Percentiles rank a stretch among this genome's conserved stretches.
These are phyloP conservation scores for Fusarium sterilihyphosum DNA, from an alignment of 2,329 filamentous ascomycete genomes.

Conservation along the genomic window DNA sequence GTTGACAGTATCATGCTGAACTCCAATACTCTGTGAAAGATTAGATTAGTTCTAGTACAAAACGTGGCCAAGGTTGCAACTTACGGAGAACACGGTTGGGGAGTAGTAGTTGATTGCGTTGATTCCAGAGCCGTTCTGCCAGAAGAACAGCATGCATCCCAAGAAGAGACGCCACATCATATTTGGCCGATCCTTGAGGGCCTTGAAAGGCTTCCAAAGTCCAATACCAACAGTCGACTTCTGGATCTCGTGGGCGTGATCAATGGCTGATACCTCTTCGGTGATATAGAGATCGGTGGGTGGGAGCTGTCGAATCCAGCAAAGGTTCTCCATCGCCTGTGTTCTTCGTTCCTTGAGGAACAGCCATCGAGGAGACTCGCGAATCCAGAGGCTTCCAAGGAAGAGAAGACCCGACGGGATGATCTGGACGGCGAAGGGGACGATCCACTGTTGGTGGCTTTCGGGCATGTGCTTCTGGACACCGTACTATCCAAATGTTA, in stretches of 20 bases:
- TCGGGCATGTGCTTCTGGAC: slow-evolving; percentile 36
- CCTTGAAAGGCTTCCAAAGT: slow-evolving; percentile 37
- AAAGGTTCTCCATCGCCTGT: slow-evolving; percentile 60
- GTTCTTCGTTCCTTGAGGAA: slow-evolving; percentile 63
- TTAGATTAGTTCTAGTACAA: neutral
- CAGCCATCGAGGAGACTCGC: slow-evolving; percentile 69
- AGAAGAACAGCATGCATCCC: slow-evolving; percentile 72
- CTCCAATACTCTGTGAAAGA: slow-evolving; percentile 1
- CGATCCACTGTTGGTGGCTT: slow-evolving; percentile 52
- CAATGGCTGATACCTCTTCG: slow-evolving; percentile 34
- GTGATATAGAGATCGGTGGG: slow-evolving; percentile 57
- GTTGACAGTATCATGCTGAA: slow-evolving; percentile 33
- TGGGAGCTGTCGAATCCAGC: slow-evolving; percentile 63
- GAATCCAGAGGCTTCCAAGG: slow-evolving; percentile 58
- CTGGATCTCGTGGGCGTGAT: slow-evolving; percentile 57
- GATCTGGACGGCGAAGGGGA: slow-evolving; percentile 64
- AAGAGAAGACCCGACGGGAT: slow-evolving; percentile 64
- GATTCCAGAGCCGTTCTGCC: slow-evolving; percentile 71
- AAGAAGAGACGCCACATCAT: slow-evolving; percentile 71
- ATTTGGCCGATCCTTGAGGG: slow-evolving; percentile 41
- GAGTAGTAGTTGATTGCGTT: slow-evolving; percentile 41
- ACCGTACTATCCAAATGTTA: slow-evolving; percentile 1
- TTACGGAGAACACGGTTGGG: slow-evolving; percentile 35
- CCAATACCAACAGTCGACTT: slow-evolving; percentile 68
- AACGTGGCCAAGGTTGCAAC: rapidly evolving